These are phyloP conservation scores for Capsicum pubescens DNA, from an alignment of 257 asterid genomes.

Conservation along the genomic window DNA sequence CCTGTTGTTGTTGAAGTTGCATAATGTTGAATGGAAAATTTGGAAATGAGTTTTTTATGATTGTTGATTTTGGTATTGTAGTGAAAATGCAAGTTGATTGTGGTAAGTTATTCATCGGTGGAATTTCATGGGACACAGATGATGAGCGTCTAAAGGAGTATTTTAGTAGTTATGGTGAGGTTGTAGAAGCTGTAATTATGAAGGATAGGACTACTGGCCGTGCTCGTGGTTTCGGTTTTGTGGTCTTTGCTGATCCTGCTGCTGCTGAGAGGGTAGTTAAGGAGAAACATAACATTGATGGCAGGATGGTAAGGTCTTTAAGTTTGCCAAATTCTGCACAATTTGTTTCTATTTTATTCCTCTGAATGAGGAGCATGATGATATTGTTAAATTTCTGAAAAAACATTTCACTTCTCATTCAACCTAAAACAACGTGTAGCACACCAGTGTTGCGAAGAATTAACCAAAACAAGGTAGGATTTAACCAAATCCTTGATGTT, in stretches of 20 bases:
- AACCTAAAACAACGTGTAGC: not conserved
- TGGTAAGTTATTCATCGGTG: conserved; percentile 43
- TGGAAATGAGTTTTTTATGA: conserved; percentile 2
- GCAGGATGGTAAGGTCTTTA: conserved; percentile 35
- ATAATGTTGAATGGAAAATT: not conserved
- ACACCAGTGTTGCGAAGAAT: not conserved
- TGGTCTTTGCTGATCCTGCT: conserved; percentile 34
- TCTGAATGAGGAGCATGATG: too few relatives aligned
- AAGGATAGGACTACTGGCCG: conserved; percentile 37
- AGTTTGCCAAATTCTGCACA: not conserved
- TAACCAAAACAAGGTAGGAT: not conserved
- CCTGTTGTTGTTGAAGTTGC: not conserved
- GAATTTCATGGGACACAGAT: conserved; percentile 40
- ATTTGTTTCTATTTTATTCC: not conserved
- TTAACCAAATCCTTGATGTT: conserved; percentile 12
- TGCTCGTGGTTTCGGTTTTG: conserved; percentile 42
- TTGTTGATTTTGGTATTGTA: conserved; percentile 35
- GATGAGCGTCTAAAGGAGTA: conserved; percentile 38
- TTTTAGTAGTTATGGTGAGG: conserved; percentile 37
- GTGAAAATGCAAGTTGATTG: conserved; percentile 62
- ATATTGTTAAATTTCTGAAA: too few relatives aligned
- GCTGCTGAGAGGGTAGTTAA: conserved; percentile 37
- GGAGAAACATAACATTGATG: conserved; percentile 39
- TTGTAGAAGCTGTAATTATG: conserved; percentile 39
- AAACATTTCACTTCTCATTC: too few relatives aligned